A percentile compares a stretch with the other conserved stretches of the same genome.
These are phyloP conservation scores for Pseudogymnoascus sp. DNA, from an alignment of 2,329 filamentous ascomycete species.

Conservation along the genomic window DNA sequence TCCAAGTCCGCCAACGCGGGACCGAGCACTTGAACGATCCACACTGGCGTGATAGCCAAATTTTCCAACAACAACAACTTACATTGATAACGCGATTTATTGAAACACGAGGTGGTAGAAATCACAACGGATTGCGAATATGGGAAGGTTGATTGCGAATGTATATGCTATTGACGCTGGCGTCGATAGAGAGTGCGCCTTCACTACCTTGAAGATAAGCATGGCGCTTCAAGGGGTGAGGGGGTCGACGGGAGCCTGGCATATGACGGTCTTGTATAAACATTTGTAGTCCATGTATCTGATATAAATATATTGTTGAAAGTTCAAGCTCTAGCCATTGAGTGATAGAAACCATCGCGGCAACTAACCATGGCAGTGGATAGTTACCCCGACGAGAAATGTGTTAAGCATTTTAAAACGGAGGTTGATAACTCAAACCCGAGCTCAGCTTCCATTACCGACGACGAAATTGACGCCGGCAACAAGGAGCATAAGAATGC, in stretches of 20 bases:
- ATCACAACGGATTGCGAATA: neutral
- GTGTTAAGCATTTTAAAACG: neutral
- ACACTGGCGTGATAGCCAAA: neutral
- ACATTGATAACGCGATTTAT: neutral
- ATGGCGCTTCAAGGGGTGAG: neutral
- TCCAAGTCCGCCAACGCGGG: neutral
- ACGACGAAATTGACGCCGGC: neutral
- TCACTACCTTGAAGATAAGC: neutral
- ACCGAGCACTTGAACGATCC: neutral
- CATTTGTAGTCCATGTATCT: constrained; percentile 1
- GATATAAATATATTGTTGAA: neutral
- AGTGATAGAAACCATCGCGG: neutral
- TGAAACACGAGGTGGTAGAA: neutral
- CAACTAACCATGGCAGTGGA: neutral
- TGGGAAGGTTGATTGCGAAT: constrained; percentile 7
- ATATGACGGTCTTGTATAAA: neutral
- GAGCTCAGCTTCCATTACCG: neutral
- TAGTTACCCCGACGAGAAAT: constrained; percentile 4
- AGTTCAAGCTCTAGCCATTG: neutral
- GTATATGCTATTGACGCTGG: neutral
- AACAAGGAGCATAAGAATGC: constrained; percentile 1
- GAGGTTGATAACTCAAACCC: neutral
- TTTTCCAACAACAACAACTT: neutral
- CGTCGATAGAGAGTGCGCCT: neutral
- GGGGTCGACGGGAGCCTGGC: neutral